Conservation (phyloP, 192 early-diverging fungal genomes). For the Coemansia sp. region DNA sequence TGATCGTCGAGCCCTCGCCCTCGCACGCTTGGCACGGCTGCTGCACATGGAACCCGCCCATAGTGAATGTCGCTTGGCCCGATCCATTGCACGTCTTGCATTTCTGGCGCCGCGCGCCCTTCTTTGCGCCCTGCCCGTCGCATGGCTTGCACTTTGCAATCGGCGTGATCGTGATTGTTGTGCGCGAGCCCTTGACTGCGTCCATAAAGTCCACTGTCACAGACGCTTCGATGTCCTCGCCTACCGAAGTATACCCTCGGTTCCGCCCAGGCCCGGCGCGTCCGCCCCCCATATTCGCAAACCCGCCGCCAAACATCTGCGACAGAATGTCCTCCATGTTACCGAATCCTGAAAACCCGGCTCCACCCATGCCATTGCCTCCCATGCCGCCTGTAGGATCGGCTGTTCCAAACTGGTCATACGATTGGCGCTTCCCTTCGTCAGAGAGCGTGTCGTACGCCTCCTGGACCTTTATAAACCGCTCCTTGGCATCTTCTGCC, state of each 20-base stretch:
- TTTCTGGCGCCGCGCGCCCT: slow-evolving; percentile 66
- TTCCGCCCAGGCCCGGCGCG: slow-evolving; percentile 47
- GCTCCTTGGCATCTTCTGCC: slow-evolving; percentile 86
- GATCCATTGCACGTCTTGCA: slow-evolving; percentile 83
- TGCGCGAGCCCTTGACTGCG: slow-evolving; percentile 78
- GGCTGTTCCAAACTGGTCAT: slow-evolving; percentile 87
- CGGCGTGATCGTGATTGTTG: slow-evolving; percentile 65
- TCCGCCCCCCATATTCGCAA: slow-evolving; percentile 45
- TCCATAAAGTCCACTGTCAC: slow-evolving; percentile 88
- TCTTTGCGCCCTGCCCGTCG: slow-evolving; percentile 77
- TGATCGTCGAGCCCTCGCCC: slow-evolving; percentile 77
- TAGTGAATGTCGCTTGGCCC: slow-evolving; percentile 77
- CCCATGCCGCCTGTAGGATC: slow-evolving; percentile 50
- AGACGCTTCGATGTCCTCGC: slow-evolving; percentile 66
- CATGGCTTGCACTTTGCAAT: slow-evolving; percentile 80
- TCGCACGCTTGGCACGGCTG: slow-evolving; percentile 82
- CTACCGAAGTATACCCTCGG: slow-evolving; percentile 48
- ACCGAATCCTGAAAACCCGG: slow-evolving; percentile 55
- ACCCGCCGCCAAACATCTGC: slow-evolving; percentile 70
- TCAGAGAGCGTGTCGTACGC: slow-evolving; percentile 97
- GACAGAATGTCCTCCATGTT: slow-evolving; percentile 71
- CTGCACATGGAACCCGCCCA: slow-evolving; percentile 92
- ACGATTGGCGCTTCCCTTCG: slow-evolving; percentile 85
- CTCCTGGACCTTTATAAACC: slow-evolving; percentile 97
- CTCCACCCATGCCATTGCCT: slow-evolving; percentile 47